Evolutionary conservation across 805 yeast genomes (phyloP), one percentile per base, ranked within the genome.

Genomic region (Candida boidinii): DNA sequence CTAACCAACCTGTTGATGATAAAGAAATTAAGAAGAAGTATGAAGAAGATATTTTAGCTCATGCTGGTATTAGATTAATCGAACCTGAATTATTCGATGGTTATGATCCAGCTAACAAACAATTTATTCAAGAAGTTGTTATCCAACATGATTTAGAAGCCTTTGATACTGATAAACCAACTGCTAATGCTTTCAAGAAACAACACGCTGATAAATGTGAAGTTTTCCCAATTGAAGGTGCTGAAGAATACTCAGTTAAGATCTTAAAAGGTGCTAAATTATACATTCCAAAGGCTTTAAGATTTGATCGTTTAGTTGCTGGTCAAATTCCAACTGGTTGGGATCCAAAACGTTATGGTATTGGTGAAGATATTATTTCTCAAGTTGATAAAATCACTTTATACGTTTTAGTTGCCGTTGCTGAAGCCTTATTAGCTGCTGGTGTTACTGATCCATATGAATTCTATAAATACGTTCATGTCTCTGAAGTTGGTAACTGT

Each of bases 381-480:
- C 99, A 92, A 68, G 99, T 92, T 45, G 99, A 92, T 59, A 96
- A 95, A 43, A 74, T 92, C 53, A 92, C 99, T 24, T 72, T 92
- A 56, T 92, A 68, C 54, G 95, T 85, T 31, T 71, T 92, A 59
- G 98, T 92, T 34, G 73, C 96, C 18, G 92, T 96, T 33, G 94
- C 80, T 37, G 97, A 92, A 68, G 96, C 97, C 2, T 79, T 92
- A 47, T 71, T 92, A 46, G 64, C 90, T 37, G 75, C 96, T 43
- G 99, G 99, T 80, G 68, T 92, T 53, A 86, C 96, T 39, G 98
- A 92, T 59, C 98, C 99, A 43, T 92, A 87, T 60, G 99, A 92
- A 68, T 86, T 94, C 73, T 92, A 92, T 73, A 80, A 90, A 66
- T 94, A 92, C 58, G 95, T 94, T 31, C 99, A 92, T 61, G 94